These are phyloP conservation scores for Schoenoplectus triqueter DNA, from an alignment of 202 grass and related monocot species.

Conservation along the genomic window DNA sequence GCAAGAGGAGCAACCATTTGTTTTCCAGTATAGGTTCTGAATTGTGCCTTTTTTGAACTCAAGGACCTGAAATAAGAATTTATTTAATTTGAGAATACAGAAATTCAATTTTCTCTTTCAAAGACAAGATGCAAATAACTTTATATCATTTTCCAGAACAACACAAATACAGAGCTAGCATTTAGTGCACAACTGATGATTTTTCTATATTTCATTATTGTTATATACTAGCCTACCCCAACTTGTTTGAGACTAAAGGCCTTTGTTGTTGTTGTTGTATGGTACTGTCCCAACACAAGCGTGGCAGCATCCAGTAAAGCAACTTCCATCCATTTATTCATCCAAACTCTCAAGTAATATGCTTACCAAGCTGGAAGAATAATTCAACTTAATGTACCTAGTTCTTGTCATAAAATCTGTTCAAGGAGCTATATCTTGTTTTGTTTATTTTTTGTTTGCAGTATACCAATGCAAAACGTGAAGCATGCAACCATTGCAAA, in stretches of 20 bases:
- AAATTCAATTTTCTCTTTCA: background rate
- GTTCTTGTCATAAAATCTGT: conserved; percentile 9
- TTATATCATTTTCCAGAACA: conserved; percentile 4
- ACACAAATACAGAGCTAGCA: background rate
- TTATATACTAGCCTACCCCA: background rate
- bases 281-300: background rate
- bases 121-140: background rate
- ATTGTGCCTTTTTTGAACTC: conserved; percentile 92
- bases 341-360: background rate
- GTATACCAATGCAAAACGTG: background rate
- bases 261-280: no score
- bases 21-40: conserved; percentile 83
- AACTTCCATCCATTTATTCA: background rate
- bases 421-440: background rate
- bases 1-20: conserved; percentile 64
- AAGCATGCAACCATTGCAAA: conserved; percentile 1
- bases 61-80: conserved; percentile 50
- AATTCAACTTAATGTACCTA: conserved; percentile 1
- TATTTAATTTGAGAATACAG: background rate
- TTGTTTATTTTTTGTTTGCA: background rate
- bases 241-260: no score
- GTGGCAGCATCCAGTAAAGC: background rate
- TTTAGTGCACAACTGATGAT: background rate
- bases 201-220: background rate
- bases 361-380: background rate